phyloP scores from a whole-genome alignment of 352 stramenopile species.

The Phytopythium ostracodes region DNA sequence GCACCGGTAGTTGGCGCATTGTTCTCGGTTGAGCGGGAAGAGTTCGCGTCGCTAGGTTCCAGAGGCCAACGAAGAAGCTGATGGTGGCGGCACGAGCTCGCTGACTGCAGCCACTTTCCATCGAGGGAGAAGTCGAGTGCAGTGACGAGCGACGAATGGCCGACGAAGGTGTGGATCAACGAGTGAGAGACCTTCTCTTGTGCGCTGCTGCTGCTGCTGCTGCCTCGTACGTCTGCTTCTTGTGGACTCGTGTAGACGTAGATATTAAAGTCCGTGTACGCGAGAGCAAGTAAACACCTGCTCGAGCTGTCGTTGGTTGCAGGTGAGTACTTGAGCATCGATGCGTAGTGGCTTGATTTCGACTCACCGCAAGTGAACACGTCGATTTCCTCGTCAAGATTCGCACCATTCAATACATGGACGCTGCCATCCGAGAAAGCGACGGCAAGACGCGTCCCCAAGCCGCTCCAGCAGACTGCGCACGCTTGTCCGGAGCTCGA shows the following conservation, averaged over 20 bases:
- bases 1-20: not conserved
- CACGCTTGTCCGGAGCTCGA: constrained; percentile 10
- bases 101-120: constrained; percentile 57
- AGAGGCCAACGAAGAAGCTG: constrained; percentile 75
- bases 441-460: constrained; percentile 30
- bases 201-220: not conserved
- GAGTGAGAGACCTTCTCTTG: constrained; percentile 21
- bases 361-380: constrained; percentile 19
- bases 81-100: constrained; percentile 39
- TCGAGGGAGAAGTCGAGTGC: constrained; percentile 70
- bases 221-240: constrained; percentile 1
- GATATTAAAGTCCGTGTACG: constrained; percentile 67
- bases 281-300: constrained; percentile 33
- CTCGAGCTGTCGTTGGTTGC: constrained; percentile 6
- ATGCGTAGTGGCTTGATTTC: constrained; percentile 5
- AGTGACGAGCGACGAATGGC: constrained; percentile 55
- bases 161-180: constrained; percentile 49
- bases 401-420: constrained; percentile 30
- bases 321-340: constrained; percentile 44
- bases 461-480: constrained; percentile 39
- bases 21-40: not conserved
- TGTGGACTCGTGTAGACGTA: constrained; percentile 53
- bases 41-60: constrained; percentile 3
- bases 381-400: constrained; percentile 12
- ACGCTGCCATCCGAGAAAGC: constrained; percentile 39